A percentile compares a stretch with the other conserved stretches of the same genome.
Evolutionary conservation across 768 basidiomycete species (phyloP).

Genomic region (Astraeus odoratus): DNA sequence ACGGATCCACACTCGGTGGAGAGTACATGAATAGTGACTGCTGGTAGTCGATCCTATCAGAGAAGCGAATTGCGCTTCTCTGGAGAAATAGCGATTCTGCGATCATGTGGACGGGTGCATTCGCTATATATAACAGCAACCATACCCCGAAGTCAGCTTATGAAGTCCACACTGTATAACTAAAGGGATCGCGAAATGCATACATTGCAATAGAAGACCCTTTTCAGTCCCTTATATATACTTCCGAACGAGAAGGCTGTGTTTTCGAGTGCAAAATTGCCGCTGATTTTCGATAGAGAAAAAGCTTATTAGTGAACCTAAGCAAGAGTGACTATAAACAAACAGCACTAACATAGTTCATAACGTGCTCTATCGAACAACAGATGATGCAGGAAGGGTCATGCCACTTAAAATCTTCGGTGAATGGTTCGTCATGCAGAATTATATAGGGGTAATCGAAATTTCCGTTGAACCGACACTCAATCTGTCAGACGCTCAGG

Average conservation of each 20-base stretch:
- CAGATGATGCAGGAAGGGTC: background rate
- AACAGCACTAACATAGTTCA: too few relatives aligned
- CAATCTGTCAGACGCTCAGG: conserved; percentile 45
- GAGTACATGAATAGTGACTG: conserved; percentile 23
- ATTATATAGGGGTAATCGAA: conserved; percentile 58
- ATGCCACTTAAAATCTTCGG: conserved; percentile 43
- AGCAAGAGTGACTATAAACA: conserved; percentile 11
- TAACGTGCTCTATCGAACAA: too few relatives aligned
- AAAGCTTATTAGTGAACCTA: too few relatives aligned
- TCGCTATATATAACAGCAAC: conserved; percentile 72
- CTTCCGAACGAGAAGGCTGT: conserved; percentile 77
- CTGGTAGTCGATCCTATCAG: conserved; percentile 70
- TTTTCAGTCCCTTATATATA: conserved; percentile 74
- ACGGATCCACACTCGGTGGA: conserved; percentile 13
- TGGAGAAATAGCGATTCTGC: conserved; percentile 85
- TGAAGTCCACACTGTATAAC: background rate
- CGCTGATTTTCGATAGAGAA: conserved; percentile 67
- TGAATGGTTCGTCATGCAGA: conserved; percentile 56
- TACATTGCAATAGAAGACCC: conserved; percentile 89
- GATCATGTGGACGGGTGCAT: conserved; percentile 87
- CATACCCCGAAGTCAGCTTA: background rate
- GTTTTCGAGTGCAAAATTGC: conserved; percentile 88
- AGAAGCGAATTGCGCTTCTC: conserved; percentile 90
- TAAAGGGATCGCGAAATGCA: background rate
- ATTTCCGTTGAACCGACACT: conserved; percentile 52